These are phyloP conservation scores for Myriosclerotinia duriaeana DNA, from an alignment of 2,329 filamentous ascomycete species.

Conservation along the genomic window DNA sequence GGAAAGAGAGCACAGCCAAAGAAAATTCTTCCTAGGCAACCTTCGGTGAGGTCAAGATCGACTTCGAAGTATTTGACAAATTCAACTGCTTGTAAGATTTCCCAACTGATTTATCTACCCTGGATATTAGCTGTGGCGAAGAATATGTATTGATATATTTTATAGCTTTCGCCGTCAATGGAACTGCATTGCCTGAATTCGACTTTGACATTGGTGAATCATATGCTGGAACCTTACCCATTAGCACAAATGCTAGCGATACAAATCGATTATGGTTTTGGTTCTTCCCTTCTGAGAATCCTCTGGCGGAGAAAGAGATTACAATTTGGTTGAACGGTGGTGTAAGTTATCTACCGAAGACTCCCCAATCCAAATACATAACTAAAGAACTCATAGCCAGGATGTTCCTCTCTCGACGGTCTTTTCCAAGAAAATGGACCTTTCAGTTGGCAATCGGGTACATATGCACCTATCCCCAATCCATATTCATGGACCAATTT, in stretches of 20 bases:
- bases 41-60: constrained; percentile 23
- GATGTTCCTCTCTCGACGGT: constrained; percentile 92
- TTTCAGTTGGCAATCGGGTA: constrained; percentile 37
- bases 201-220: constrained; percentile 39
- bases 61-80: constrained; percentile 31
- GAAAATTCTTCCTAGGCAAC: constrained; percentile 23
- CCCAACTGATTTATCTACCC: not conserved
- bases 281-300: constrained; percentile 55
- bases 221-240: constrained; percentile 49
- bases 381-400: constrained; percentile 46
- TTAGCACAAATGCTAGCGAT: constrained; percentile 49
- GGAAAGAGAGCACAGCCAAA: constrained; percentile 16
- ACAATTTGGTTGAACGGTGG: constrained; percentile 88
- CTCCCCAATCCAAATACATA: not conserved
- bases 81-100: constrained; percentile 27
- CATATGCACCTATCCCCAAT: constrained; percentile 34
- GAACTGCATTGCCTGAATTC: constrained; percentile 35
- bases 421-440: constrained; percentile 62
- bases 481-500: constrained; percentile 37
- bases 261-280: constrained; percentile 53
- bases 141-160: constrained; percentile 8
- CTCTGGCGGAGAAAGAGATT: constrained; percentile 49
- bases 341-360: constrained; percentile 40
- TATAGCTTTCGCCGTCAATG: constrained; percentile 38
- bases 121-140: not conserved